phyloP scores from a whole-genome alignment of 768 basidiomycete genomes.

The Agaricus blazei region DNA sequence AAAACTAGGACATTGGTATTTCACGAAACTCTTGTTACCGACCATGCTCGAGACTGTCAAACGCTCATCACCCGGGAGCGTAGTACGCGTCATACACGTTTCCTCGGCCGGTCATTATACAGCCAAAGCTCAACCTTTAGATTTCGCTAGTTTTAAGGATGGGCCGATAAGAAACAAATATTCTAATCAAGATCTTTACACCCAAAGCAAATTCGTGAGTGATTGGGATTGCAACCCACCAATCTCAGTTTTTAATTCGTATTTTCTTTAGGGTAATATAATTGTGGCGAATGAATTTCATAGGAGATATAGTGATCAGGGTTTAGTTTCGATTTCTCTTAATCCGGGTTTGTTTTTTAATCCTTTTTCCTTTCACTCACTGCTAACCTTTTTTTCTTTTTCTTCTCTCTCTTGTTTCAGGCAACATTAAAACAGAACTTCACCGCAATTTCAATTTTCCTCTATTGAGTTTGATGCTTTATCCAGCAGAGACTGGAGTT shows the following conservation, averaged over 20 bases:
- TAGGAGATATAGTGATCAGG: constrained; percentile 35
- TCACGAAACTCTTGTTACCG: constrained; percentile 45
- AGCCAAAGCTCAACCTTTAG: constrained; percentile 17
- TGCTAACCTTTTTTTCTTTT: not conserved
- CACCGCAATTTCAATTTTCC: constrained; percentile 16
- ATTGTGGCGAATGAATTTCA: constrained; percentile 38
- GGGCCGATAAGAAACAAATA: constrained; percentile 26
- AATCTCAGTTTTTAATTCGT: too few relatives aligned
- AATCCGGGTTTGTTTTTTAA: constrained; percentile 29
- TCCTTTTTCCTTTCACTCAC: too few relatives aligned
- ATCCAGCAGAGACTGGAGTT: constrained; percentile 26
- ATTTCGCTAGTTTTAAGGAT: constrained; percentile 35
- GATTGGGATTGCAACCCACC: constrained; percentile 2
- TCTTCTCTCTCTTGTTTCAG: not conserved
- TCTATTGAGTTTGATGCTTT: constrained; percentile 7
- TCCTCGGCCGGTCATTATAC: constrained; percentile 28
- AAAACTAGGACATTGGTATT: constrained; percentile 51
- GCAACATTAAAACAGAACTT: constrained; percentile 32
- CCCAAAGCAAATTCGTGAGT: constrained; percentile 37
- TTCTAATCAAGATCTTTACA: constrained; percentile 20
- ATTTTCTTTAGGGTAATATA: constrained; percentile 31
- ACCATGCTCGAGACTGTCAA: constrained; percentile 28
- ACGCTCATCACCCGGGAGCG: constrained; percentile 22
- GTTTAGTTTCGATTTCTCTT: constrained; percentile 35
- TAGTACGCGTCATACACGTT: constrained; percentile 30